These are phyloP conservation scores for Colletotrichum sansevieriae DNA, from an alignment of 2,329 filamentous ascomycete species.

Conservation along the genomic window DNA sequence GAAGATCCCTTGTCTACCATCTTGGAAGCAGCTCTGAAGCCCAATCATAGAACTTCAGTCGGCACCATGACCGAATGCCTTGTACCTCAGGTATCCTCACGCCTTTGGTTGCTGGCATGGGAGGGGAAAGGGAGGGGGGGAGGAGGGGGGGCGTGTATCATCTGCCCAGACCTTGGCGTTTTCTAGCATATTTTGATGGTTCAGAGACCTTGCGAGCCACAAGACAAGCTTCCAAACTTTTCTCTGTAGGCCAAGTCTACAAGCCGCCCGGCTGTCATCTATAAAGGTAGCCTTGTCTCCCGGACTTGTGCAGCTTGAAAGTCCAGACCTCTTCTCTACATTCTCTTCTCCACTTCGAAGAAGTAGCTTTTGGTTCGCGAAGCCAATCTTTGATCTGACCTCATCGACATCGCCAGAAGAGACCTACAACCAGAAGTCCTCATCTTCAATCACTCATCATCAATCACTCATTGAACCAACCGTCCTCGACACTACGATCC, in stretches of 20 bases:
- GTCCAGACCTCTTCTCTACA: slow-evolving; percentile 27
- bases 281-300: slow-evolving; percentile 41
- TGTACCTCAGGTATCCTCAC: not conserved
- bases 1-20: slow-evolving; percentile 36
- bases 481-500: not conserved
- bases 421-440: not conserved
- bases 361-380: slow-evolving; percentile 25
- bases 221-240: slow-evolving; percentile 33
- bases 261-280: slow-evolving; percentile 29
- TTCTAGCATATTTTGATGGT: slow-evolving; percentile 17
- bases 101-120: not conserved
- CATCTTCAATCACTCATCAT: too few relatives aligned
- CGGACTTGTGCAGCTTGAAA: not conserved
- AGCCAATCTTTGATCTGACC: slow-evolving; percentile 32
- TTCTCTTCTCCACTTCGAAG: slow-evolving; percentile 25
- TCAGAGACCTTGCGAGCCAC: slow-evolving; percentile 22
- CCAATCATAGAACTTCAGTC: slow-evolving; percentile 32
- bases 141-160: slow-evolving; percentile 37
- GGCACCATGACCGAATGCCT: slow-evolving; percentile 41
- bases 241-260: slow-evolving; percentile 32
- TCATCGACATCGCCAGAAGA: slow-evolving; percentile 1
- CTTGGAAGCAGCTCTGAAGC: slow-evolving; percentile 21
- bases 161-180: slow-evolving; percentile 39
- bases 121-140: not conserved
- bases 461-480: slow-evolving; percentile 1